These are phyloP conservation scores for Climacium dendroides DNA, from an alignment of 225 moss, liverwort and hornwort species.

Conservation along the genomic window DNA sequence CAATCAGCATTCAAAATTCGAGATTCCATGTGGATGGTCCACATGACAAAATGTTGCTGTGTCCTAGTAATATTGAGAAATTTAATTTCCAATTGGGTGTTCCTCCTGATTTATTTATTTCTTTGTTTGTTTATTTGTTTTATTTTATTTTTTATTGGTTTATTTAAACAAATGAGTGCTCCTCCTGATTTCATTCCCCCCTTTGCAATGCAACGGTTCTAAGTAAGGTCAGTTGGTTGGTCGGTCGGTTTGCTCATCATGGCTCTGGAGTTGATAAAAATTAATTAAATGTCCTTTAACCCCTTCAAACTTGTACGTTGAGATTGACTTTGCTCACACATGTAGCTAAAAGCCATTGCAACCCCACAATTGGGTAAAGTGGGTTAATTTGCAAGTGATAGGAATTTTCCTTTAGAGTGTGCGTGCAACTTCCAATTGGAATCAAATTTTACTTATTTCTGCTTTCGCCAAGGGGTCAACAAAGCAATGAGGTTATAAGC, in stretches of 20 bases:
- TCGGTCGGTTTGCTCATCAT: neutral
- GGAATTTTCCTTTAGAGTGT: neutral
- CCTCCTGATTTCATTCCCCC: neutral
- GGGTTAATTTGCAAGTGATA: neutral
- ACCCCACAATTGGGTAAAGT: too few species aligned
- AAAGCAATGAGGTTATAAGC: neutral
- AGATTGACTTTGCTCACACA: neutral
- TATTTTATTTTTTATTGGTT: too few species aligned
- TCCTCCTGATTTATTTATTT: neutral
- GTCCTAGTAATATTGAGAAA: too few species aligned
- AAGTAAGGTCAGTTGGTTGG: too few species aligned
- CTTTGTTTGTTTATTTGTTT: too few species aligned
- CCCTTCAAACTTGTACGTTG: neutral
- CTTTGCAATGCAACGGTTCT: neutral
- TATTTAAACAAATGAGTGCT: neutral
- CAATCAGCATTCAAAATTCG: neutral
- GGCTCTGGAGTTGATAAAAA: too few species aligned
- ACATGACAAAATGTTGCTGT: neutral
- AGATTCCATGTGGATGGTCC: neutral
- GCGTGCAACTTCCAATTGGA: neutral
- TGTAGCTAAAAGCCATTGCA: neutral
- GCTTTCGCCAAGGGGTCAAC: neutral
- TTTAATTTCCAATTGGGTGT: neutral
- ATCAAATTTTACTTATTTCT: neutral
- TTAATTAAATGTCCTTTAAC: too few species aligned